Evolutionary conservation across 2,329 filamentous ascomycete species (phyloP).

Genomic region (Aureobasidium sp.): DNA sequence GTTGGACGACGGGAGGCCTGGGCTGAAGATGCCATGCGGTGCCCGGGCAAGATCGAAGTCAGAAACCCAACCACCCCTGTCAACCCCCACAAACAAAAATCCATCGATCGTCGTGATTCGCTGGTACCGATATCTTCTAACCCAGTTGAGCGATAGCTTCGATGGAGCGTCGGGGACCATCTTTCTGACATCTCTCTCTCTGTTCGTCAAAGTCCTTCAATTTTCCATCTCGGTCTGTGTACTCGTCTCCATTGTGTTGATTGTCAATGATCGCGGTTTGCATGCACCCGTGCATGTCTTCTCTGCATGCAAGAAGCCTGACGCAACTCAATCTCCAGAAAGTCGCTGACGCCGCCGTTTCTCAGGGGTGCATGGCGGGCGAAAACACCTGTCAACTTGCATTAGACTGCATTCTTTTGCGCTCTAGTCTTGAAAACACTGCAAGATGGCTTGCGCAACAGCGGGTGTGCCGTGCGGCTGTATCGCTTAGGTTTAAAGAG

Average conservation of each 20-base stretch:
- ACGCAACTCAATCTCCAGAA: not conserved
- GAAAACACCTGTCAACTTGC: conserved; percentile 9
- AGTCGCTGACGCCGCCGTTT: conserved; percentile 6
- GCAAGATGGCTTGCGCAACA: conserved; percentile 9
- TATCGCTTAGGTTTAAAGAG: not conserved
- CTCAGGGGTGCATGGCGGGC: conserved; percentile 8
- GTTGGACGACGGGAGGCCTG: not conserved
- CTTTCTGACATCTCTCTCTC: conserved; percentile 2
- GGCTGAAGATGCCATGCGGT: not conserved
- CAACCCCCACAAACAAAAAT: conserved; percentile 5
- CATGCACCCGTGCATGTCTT: not conserved
- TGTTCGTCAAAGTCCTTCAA: conserved; percentile 3
- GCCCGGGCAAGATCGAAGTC: not conserved
- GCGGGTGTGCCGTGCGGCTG: not conserved
- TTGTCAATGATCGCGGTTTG: not conserved
- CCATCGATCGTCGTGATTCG: conserved; percentile 11
- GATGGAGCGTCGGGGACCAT: not conserved
- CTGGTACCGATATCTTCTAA: not conserved
- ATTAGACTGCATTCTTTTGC: not conserved
- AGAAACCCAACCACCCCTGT: conserved; percentile 6
- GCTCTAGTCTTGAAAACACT: conserved; percentile 2
- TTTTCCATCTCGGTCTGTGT: not conserved
- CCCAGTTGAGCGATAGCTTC: not conserved
- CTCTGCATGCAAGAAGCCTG: conserved; percentile 8
- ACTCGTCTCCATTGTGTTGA: not conserved